These are phyloP conservation scores for Zymoseptoria crescenta DNA, from an alignment of 2,329 filamentous ascomycete species.

Conservation along the genomic window DNA sequence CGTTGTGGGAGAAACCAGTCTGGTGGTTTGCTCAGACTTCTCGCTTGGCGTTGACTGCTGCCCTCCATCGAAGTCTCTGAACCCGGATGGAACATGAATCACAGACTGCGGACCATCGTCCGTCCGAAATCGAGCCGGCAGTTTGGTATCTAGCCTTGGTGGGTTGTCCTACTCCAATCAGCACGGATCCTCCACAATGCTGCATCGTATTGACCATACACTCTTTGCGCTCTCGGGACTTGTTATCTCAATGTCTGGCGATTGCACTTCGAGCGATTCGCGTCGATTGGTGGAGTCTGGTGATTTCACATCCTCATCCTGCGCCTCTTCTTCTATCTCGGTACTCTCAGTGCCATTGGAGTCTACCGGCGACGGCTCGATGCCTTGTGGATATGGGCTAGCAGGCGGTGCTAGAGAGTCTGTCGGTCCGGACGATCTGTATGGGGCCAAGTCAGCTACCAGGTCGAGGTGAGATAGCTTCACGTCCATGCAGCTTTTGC, in stretches of 20 bases:
- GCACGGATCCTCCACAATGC: neutral
- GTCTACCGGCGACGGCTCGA: constrained; percentile 76
- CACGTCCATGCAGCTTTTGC: constrained; percentile 6
- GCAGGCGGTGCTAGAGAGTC: constrained; percentile 42
- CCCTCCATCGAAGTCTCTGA: constrained; percentile 58
- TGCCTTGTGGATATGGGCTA: constrained; percentile 52
- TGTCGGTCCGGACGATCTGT: constrained; percentile 38
- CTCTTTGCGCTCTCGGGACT: constrained; percentile 26
- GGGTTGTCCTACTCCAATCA: constrained; percentile 22
- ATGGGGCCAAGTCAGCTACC: constrained; percentile 19
- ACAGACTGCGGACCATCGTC: constrained; percentile 78
- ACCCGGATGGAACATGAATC: constrained; percentile 82
- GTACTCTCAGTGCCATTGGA: constrained; percentile 77
- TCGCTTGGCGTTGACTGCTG: constrained; percentile 15
- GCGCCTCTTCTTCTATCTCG: constrained; percentile 74
- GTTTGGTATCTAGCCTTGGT: constrained; percentile 40
- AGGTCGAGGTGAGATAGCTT: neutral
- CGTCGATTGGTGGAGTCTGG: constrained; percentile 9
- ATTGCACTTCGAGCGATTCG: constrained; percentile 14
- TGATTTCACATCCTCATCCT: constrained; percentile 39
- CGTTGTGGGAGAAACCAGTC: constrained; percentile 30
- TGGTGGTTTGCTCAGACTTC: constrained; percentile 17
- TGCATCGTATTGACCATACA: constrained; percentile 25
- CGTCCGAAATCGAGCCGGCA: constrained; percentile 37
- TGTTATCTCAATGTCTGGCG: constrained; percentile 28